These are phyloP conservation scores for Pelargonium nanum DNA, from an alignment of 345 rosid species.

Conservation along the genomic window DNA sequence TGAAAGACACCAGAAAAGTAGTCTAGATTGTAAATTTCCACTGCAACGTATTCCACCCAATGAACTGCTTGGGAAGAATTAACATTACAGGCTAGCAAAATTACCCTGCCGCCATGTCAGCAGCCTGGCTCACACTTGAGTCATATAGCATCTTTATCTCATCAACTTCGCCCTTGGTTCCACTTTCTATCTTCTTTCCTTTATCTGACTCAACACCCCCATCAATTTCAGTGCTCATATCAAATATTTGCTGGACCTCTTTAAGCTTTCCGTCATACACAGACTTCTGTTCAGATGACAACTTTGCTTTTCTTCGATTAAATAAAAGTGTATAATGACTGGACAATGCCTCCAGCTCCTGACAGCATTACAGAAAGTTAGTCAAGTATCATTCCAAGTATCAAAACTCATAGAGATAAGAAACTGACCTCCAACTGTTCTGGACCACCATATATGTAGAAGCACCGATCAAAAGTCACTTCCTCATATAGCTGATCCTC, in stretches of 20 bases:
- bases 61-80: conserved; percentile 9
- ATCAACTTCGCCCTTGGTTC: conserved; percentile 46
- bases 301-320: conserved; percentile 77
- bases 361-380: conserved; percentile 19
- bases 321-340: conserved; percentile 73
- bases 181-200: conserved; percentile 76
- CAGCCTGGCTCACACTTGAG: conserved; percentile 83
- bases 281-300: conserved; percentile 66
- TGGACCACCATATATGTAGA: conserved; percentile 98
- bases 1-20: conserved; percentile 28
- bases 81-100: conserved; percentile 1
- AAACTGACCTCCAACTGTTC: conserved; percentile 81
- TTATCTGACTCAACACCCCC: conserved; percentile 47
- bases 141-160: conserved; percentile 74
- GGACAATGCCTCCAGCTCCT: conserved; percentile 93
- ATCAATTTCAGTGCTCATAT: conserved; percentile 44
- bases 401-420: conserved; percentile 13
- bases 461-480: conserved; percentile 91
- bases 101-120: conserved; percentile 97
- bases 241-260: conserved; percentile 71
- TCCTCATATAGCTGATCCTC: conserved; percentile 81
- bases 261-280: conserved; percentile 67
- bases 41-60: background rate
- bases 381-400: conserved; percentile 12
- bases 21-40: background rate